Conservation (phyloP, 306 rosid genomes). For the Quercus aquifolioides region DNA sequence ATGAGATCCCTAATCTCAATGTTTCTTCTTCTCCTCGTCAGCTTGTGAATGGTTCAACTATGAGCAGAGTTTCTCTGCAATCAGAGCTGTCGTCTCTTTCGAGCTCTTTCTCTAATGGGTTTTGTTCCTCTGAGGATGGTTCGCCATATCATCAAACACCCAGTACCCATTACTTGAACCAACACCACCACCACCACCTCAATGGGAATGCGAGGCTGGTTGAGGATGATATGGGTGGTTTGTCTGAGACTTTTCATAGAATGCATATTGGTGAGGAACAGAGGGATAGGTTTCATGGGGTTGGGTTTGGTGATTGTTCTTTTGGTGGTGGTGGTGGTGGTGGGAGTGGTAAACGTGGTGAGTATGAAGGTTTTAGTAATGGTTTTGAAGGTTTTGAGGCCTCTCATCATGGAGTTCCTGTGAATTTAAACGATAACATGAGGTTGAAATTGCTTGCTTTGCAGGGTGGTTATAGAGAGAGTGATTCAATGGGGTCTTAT, state of each 20-base stretch:
- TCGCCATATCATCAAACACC: slow-evolving; percentile 16
- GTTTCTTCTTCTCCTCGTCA: slow-evolving; percentile 23
- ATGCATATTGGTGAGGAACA: slow-evolving; percentile 35
- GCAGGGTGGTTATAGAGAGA: slow-evolving; percentile 12
- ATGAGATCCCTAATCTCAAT: slow-evolving; percentile 15
- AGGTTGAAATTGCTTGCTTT: slow-evolving; percentile 13
- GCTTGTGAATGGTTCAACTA: slow-evolving; percentile 26
- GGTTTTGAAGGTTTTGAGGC: slow-evolving; percentile 15
- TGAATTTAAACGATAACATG: slow-evolving; percentile 5
- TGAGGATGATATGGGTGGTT: slow-evolving; percentile 22
- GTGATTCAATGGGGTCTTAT: slow-evolving; percentile 24
- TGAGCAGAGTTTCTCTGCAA: slow-evolving; percentile 21
- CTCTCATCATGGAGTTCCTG: slow-evolving; percentile 15
- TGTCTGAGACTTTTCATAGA: slow-evolving; percentile 28
- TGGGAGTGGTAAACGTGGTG: slow-evolving; percentile 18
- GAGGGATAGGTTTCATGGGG: slow-evolving; percentile 10
- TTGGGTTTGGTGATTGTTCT: slow-evolving; percentile 15
- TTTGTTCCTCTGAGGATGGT: not conserved
- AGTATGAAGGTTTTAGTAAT: slow-evolving; percentile 12
- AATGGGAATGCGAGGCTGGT: slow-evolving; percentile 7
- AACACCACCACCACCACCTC: not conserved
- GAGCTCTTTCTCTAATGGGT: slow-evolving; percentile 28
- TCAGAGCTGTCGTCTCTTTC: slow-evolving; percentile 26
- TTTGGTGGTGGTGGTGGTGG: slow-evolving; percentile 22
- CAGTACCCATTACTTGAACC: slow-evolving; percentile 2